Evolutionary conservation across 2,329 filamentous ascomycete genomes (phyloP).

Genomic region (Verruconis gallopava): DNA sequence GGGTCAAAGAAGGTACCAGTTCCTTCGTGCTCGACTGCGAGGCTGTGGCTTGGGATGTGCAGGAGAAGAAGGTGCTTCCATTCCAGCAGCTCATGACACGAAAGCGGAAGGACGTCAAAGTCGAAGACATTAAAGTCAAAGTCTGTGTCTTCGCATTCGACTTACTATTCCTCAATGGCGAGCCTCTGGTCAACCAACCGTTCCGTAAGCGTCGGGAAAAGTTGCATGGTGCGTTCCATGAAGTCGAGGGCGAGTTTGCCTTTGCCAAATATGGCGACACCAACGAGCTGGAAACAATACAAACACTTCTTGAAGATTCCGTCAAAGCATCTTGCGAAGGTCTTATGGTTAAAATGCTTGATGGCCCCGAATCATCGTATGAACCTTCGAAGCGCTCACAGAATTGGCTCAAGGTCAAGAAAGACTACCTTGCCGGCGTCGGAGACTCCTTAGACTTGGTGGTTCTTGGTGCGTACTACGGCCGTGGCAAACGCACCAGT

Average conservation of each 20-base stretch:
- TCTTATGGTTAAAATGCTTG: conserved; percentile 98
- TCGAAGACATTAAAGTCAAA: conserved; percentile 90
- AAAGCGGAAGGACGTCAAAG: conserved; percentile 93
- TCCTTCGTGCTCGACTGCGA: conserved; percentile 98
- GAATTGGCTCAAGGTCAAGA: conserved; percentile 98
- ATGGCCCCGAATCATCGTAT: conserved; percentile 83
- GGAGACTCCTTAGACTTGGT: conserved; percentile 95
- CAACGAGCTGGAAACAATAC: conserved; percentile 85
- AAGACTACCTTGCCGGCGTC: conserved; percentile 88
- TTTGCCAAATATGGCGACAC: conserved; percentile 82
- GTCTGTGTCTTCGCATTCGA: conserved; percentile 97
- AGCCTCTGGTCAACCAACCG: conserved; percentile 73
- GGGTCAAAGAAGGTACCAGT: conserved; percentile 81
- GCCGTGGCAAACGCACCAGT: conserved; percentile 87
- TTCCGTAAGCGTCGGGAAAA: conserved; percentile 72
- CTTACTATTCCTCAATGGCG: conserved; percentile 81
- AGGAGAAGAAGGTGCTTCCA: conserved; percentile 86
- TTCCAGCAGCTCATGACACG: conserved; percentile 98
- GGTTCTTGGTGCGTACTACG: conserved; percentile 85
- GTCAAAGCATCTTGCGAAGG: conserved; percentile 95
- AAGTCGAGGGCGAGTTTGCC: conserved; percentile 77
- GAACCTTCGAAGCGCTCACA: conserved; percentile 92
- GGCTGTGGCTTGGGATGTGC: conserved; percentile 92
- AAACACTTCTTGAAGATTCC: conserved; percentile 81
- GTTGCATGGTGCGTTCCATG: conserved; percentile 58